These are phyloP conservation scores for Cornus controversa DNA, from an alignment of 148 eudicot species.

Conservation along the genomic window DNA sequence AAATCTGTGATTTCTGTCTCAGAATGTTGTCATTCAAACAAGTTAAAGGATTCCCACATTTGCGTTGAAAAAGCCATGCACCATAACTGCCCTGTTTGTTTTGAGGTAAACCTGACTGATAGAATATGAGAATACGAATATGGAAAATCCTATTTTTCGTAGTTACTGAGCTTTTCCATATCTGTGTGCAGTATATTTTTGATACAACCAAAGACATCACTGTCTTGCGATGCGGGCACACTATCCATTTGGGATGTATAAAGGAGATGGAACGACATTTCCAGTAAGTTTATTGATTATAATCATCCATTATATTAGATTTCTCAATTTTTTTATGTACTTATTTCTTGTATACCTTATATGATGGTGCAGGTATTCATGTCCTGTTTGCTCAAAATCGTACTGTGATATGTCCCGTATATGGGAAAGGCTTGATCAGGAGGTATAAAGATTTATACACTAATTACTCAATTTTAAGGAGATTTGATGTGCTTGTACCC, in stretches of 20 bases:
- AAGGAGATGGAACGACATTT: constrained; percentile 45
- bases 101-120: constrained; percentile 43
- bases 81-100: constrained; percentile 84
- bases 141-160: not conserved
- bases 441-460: constrained; percentile 24
- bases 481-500: not conserved
- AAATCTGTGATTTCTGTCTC: constrained; percentile 10
- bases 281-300: constrained; percentile 17
- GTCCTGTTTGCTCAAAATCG: constrained; percentile 53
- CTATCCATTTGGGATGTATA: constrained; percentile 39
- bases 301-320: not conserved
- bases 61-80: constrained; percentile 88
- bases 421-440: constrained; percentile 47
- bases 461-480: not conserved
- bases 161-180: not conserved
- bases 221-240: constrained; percentile 42
- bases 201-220: constrained; percentile 35
- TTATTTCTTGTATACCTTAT: no score
- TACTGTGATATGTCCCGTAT: constrained; percentile 42
- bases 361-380: constrained; percentile 37
- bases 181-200: constrained; percentile 33
- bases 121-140: not conserved
- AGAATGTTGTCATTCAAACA: constrained; percentile 78
- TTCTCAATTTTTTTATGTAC: not conserved
- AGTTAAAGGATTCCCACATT: constrained; percentile 55